Evolutionary conservation across 2,329 filamentous ascomycete species (phyloP).

Genomic region (Pyrenochaeta sp.): DNA sequence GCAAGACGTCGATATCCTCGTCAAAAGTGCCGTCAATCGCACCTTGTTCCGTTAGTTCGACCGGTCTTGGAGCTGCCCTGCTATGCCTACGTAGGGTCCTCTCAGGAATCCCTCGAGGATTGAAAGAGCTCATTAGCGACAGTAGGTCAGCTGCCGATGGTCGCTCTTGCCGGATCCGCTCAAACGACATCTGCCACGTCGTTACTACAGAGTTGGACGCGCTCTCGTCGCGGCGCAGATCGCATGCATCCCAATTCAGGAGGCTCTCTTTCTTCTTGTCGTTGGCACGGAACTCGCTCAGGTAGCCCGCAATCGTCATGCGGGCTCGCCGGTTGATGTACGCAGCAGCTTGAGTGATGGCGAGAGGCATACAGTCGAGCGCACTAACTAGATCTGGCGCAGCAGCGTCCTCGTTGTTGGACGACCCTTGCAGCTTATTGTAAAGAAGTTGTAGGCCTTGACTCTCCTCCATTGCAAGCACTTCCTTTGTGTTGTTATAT

Average conservation of each 20-base stretch:
- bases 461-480: conserved; percentile 28
- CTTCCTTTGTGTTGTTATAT: conserved; percentile 18
- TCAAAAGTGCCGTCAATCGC: conserved; percentile 11
- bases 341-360: conserved; percentile 44
- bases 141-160: conserved; percentile 54
- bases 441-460: conserved; percentile 27
- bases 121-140: conserved; percentile 59
- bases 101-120: conserved; percentile 54
- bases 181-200: conserved; percentile 48
- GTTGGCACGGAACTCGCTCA: conserved; percentile 49
- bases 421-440: conserved; percentile 24
- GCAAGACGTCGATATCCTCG: conserved; percentile 23
- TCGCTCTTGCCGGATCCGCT: conserved; percentile 44
- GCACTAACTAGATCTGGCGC: conserved; percentile 23
- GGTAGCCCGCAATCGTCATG: conserved; percentile 41
- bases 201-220: conserved; percentile 48
- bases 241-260: conserved; percentile 32
- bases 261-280: conserved; percentile 35
- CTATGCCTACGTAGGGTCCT: conserved; percentile 32
- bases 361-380: conserved; percentile 20
- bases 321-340: conserved; percentile 37
- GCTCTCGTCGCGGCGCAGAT: conserved; percentile 45
- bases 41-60: background rate
- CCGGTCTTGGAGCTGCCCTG: background rate
- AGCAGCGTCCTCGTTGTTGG: conserved; percentile 3